Evolutionary conservation across 2,329 filamentous ascomycete species (phyloP).

Genomic region (Colletotrichum destructivum): DNA sequence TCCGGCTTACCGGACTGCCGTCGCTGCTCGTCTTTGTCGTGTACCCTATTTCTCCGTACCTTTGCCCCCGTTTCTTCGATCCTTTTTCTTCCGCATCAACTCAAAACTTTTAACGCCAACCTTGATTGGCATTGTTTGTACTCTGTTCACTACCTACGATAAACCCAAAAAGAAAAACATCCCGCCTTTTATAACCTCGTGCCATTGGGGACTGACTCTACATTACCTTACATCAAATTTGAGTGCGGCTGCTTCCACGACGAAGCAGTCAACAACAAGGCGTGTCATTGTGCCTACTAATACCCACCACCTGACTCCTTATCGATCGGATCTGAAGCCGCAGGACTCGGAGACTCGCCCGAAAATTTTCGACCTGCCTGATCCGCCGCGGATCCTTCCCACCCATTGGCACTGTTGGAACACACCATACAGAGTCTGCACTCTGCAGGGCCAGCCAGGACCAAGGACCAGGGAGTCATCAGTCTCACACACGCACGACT

Average conservation of each 20-base stretch:
- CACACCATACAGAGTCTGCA: constrained; percentile 23
- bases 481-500: constrained; percentile 32
- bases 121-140: constrained; percentile 4
- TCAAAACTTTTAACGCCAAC: not conserved
- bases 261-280: not conserved
- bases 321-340: constrained; percentile 37
- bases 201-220: not conserved
- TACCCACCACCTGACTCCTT: constrained; percentile 30
- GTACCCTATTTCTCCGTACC: constrained; percentile 23
- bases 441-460: constrained; percentile 23
- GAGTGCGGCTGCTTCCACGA: not conserved
- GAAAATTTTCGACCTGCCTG: constrained; percentile 28
- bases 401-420: constrained; percentile 18
- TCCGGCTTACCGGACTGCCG: not conserved
- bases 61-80: not conserved
- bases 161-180: constrained; percentile 4
- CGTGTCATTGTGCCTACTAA: constrained; percentile 19
- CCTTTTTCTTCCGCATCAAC: not conserved
- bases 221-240: not conserved
- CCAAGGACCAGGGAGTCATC: constrained; percentile 23
- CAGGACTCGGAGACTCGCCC: constrained; percentile 30
- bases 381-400: constrained; percentile 29
- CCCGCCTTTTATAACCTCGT: not conserved
- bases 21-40: constrained; percentile 11
- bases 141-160: not conserved